These are phyloP conservation scores for Lepidopterella palustris DNA, from an alignment of 495 filamentous ascomycete genomes.

Conservation along the genomic window DNA sequence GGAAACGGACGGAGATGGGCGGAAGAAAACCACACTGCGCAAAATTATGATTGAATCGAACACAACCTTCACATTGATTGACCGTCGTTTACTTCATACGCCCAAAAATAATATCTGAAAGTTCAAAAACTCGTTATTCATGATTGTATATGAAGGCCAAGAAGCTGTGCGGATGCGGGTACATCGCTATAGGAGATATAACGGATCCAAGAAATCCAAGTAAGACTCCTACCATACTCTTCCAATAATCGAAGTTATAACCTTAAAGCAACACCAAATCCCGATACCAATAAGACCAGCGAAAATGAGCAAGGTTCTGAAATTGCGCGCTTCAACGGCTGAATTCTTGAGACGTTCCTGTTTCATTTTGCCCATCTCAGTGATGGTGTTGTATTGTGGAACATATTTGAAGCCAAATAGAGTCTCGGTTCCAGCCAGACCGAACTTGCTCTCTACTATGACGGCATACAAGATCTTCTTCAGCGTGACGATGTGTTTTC, in stretches of 20 bases:
- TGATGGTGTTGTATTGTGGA: conserved; percentile 45
- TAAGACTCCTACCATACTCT: conserved; percentile 4
- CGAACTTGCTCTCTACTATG: conserved; percentile 50
- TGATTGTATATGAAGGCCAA: no score
- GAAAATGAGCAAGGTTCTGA: conserved; percentile 32
- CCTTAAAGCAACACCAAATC: conserved; percentile 21
- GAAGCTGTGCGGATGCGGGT: no score
- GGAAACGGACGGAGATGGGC: no score
- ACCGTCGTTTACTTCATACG: no score
- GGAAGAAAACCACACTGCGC: no score
- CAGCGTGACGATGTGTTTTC: conserved; percentile 47
- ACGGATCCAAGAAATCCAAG: no score
- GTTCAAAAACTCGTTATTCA: no score
- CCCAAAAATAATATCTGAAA: no score
- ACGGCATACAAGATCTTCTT: conserved; percentile 49
- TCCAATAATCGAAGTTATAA: conserved; percentile 1
- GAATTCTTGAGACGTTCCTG: conserved; percentile 22
- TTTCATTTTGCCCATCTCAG: conserved; percentile 35
- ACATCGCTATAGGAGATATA: no score
- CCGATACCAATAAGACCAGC: conserved; percentile 29
- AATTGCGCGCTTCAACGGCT: conserved; percentile 36
- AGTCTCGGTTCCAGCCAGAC: conserved; percentile 46
- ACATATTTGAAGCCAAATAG: conserved; percentile 61
- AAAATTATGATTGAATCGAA: no score
- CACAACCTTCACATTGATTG: no score